Conservation (phyloP, 495 filamentous ascomycete genomes). For the Daldinia grandis region DNA sequence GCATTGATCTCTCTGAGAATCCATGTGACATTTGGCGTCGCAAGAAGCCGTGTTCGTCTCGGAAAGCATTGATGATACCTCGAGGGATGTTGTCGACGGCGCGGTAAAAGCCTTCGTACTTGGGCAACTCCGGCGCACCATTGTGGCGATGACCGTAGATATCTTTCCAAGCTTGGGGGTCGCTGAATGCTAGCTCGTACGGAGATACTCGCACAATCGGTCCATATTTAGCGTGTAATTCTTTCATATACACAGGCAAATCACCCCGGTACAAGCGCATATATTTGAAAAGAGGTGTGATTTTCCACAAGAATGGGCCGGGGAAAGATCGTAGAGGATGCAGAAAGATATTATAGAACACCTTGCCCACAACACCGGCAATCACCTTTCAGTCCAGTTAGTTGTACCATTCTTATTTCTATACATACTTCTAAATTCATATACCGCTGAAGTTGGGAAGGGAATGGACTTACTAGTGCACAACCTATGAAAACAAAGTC, state of each 20-base stretch:
- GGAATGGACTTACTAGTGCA: slow-evolving; percentile 24
- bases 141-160: slow-evolving; percentile 51
- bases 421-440: neutral
- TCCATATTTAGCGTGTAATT: slow-evolving; percentile 56
- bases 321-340: slow-evolving; percentile 56
- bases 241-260: slow-evolving; percentile 45
- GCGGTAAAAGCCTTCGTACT: slow-evolving; percentile 38
- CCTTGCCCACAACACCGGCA: slow-evolving; percentile 5
- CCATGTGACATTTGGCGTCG: slow-evolving; percentile 53
- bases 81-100: slow-evolving; percentile 34
- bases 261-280: slow-evolving; percentile 30
- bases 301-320: slow-evolving; percentile 48
- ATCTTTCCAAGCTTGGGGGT: slow-evolving; percentile 58
- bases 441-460: neutral
- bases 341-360: slow-evolving; percentile 52
- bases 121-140: slow-evolving; percentile 42
- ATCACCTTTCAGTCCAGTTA: slow-evolving; percentile 16
- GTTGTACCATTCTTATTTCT: neutral
- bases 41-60: slow-evolving; percentile 45
- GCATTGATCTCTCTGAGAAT: slow-evolving; percentile 54
- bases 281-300: slow-evolving; percentile 37
- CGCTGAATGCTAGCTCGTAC: slow-evolving; percentile 54
- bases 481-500: slow-evolving; percentile 23
- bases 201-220: slow-evolving; percentile 58
- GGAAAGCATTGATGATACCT: slow-evolving; percentile 34